phyloP scores from a whole-genome alignment of 2,329 filamentous ascomycete genomes.

The Didymella sp. region DNA sequence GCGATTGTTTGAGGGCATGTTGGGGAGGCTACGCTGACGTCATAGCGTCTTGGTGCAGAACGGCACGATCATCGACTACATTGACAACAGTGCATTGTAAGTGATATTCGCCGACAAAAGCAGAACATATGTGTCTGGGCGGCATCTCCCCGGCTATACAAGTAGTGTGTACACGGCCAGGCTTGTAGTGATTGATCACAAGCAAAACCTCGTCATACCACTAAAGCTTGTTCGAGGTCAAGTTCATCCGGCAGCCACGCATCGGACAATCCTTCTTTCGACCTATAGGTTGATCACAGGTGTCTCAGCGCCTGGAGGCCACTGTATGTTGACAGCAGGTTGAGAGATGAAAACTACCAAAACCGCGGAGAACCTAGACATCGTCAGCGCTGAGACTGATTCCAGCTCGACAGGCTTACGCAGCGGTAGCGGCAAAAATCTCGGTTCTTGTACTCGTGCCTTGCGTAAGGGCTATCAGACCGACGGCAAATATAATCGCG shows the following conservation, averaged over 20 bases:
- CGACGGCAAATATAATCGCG: slow-evolving; percentile 2
- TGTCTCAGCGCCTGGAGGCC: neutral
- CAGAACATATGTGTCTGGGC: no score
- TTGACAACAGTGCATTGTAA: no score
- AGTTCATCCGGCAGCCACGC: no score
- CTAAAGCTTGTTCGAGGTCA: no score
- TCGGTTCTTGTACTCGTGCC: slow-evolving; percentile 18
- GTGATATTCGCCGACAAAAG: no score
- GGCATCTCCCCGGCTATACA: no score
- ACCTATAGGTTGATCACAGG: neutral
- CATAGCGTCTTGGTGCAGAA: neutral
- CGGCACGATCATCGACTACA: no score
- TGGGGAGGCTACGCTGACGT: neutral
- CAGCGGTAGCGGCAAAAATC: slow-evolving; percentile 24
- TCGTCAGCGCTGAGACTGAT: neutral
- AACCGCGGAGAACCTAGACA: slow-evolving; percentile 2
- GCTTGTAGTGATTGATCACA: no score
- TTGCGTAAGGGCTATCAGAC: slow-evolving; percentile 17
- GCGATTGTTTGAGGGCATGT: neutral
- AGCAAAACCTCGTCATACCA: no score
- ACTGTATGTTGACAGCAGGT: neutral
- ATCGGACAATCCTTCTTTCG: neutral
- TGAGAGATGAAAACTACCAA: slow-evolving; percentile 10
- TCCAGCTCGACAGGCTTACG: slow-evolving; percentile 12
- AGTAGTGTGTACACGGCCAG: no score